These are phyloP conservation scores for Infundibulicybe gibba DNA, from an alignment of 768 basidiomycete genomes.

Conservation along the genomic window DNA sequence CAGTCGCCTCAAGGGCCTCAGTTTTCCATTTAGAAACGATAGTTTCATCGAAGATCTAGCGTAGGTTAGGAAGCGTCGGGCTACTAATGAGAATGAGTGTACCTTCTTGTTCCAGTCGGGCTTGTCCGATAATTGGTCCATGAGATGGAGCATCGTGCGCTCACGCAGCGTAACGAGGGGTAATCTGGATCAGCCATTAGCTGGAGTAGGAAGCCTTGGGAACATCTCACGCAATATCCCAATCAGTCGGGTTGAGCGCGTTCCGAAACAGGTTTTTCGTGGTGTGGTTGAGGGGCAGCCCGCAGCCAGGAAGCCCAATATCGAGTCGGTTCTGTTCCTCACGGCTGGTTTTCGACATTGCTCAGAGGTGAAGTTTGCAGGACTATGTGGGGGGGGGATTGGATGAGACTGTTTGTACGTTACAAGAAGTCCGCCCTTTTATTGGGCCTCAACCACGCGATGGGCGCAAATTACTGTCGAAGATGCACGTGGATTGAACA, in stretches of 20 bases:
- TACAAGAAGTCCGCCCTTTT: too few relatives aligned
- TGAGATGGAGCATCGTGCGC: conserved; percentile 27
- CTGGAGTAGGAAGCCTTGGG: too few relatives aligned
- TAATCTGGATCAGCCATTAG: too few relatives aligned
- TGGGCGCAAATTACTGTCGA: not conserved
- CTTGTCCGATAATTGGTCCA: conserved; percentile 32
- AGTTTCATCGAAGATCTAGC: conserved; percentile 16
- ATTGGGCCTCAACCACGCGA: not conserved
- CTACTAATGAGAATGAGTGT: not conserved
- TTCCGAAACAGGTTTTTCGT: not conserved
- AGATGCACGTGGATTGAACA: too few relatives aligned
- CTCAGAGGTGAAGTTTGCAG: not conserved
- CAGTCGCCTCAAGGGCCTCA: conserved; percentile 10
- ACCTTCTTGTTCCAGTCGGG: conserved; percentile 28
- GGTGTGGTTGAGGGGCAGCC: not conserved
- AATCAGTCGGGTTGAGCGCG: not conserved
- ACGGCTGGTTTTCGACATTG: too few relatives aligned
- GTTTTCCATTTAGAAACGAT: conserved; percentile 21
- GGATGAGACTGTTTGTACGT: too few relatives aligned
- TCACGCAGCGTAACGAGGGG: conserved; percentile 27
- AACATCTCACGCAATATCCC: not conserved
- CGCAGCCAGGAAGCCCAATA: not conserved
- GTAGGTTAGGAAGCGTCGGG: not conserved
- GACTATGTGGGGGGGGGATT: not conserved
- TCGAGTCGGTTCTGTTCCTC: too few relatives aligned